phyloP scores from a whole-genome alignment of 768 basidiomycete species.

The Stropharia rugosoannulata region DNA sequence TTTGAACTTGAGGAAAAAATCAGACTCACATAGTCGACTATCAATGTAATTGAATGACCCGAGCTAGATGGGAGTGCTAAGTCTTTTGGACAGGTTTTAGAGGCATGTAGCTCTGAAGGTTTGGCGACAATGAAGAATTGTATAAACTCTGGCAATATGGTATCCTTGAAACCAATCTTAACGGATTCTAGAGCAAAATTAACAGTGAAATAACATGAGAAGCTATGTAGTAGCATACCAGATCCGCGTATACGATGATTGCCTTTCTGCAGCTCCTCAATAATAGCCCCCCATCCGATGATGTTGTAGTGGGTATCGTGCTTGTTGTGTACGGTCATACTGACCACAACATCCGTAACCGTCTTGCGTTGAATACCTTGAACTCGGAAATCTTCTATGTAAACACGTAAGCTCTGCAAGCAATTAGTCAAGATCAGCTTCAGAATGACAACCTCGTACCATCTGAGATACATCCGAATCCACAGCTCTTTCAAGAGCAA shows the following conservation, averaged over 20 bases:
- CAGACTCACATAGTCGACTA: not conserved
- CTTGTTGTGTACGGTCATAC: not conserved
- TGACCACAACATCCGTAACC: not conserved
- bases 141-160: not conserved
- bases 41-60: not conserved
- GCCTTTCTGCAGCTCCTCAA: not conserved
- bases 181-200: not conserved
- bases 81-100: not conserved
- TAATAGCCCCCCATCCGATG: not conserved
- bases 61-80: not conserved
- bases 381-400: not conserved
- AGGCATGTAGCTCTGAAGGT: not conserved
- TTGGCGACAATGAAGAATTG: not conserved
- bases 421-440: too few relatives aligned
- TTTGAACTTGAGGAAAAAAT: not conserved
- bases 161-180: not conserved
- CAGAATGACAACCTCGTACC: too few relatives aligned
- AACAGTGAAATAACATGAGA: not conserved
- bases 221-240: not conserved
- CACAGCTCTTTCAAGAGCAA: too few relatives aligned
- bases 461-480: too few relatives aligned
- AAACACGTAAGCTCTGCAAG: not conserved
- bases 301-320: not conserved
- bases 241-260: not conserved
- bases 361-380: not conserved